Conservation (phyloP, 1,284 basidiomycete genomes). For the Stygiomarasmius scandens region DNA sequence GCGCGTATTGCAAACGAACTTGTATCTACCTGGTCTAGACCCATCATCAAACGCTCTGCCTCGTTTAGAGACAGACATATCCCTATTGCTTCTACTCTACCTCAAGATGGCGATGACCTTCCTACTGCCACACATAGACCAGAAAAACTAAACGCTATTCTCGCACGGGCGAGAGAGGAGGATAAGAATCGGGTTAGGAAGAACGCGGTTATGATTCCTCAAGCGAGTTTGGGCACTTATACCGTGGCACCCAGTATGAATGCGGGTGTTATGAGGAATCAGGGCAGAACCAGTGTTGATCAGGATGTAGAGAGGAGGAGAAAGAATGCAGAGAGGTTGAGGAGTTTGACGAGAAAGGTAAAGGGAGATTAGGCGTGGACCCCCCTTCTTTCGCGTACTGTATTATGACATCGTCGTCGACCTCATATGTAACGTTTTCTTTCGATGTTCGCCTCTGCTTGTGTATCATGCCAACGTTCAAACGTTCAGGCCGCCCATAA, state of each 20-base stretch:
- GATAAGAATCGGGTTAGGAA: slow-evolving; percentile 70
- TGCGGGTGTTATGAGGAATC: slow-evolving; percentile 48
- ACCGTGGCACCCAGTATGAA: slow-evolving; percentile 70
- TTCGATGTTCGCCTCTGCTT: no score
- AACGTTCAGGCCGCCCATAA: no score
- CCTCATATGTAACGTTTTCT: no score
- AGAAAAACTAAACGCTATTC: slow-evolving; percentile 62
- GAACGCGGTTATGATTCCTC: slow-evolving; percentile 80
- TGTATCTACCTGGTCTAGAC: slow-evolving; percentile 89
- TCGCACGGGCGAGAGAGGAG: slow-evolving; percentile 66
- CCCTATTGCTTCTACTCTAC: slow-evolving; percentile 44
- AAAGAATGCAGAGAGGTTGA: slow-evolving; percentile 71
- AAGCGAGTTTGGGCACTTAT: slow-evolving; percentile 63
- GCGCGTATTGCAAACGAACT: slow-evolving; percentile 83
- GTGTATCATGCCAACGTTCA: no score
- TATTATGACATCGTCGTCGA: no score
- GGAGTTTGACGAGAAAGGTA: slow-evolving; percentile 57
- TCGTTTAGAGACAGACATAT: slow-evolving; percentile 79
- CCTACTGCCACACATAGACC: slow-evolving; percentile 26
- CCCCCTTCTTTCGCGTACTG: no score
- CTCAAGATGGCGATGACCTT: slow-evolving; percentile 16
- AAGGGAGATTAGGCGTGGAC: slow-evolving; percentile 2
- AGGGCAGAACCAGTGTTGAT: slow-evolving; percentile 21
- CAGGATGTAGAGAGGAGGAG: slow-evolving; percentile 63
- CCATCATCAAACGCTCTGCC: slow-evolving; percentile 90